Percentiles rank a stretch among this genome's conserved stretches.
Evolutionary conservation across 2,329 filamentous ascomycete species (phyloP).

Genomic region (Leptodontidium sp.): DNA sequence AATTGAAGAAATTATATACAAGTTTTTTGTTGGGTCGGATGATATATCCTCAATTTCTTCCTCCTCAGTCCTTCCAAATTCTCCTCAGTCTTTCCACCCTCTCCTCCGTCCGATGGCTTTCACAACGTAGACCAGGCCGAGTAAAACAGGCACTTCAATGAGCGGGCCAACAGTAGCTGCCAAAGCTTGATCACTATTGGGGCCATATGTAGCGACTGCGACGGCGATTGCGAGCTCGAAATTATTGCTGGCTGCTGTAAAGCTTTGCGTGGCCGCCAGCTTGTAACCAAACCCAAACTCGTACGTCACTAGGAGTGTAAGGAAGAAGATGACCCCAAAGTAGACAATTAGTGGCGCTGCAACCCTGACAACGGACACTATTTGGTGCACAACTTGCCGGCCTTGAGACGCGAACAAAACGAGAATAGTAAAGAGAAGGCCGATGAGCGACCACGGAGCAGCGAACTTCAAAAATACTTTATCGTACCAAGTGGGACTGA

Average conservation of each 20-base stretch:
- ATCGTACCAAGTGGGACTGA: conserved; percentile 70
- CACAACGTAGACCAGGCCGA: conserved; percentile 79
- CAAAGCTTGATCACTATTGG: conserved; percentile 79
- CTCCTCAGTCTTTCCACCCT: no score
- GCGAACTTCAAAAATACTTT: conserved; percentile 72
- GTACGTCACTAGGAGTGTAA: conserved; percentile 68
- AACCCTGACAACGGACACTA: conserved; percentile 83
- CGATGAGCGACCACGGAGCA: conserved; percentile 80
- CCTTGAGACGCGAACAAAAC: conserved; percentile 88
- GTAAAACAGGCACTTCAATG: conserved; percentile 84
- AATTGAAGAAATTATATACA: no score
- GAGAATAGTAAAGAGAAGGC: conserved; percentile 85
- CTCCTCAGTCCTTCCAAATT: no score
- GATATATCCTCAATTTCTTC: no score
- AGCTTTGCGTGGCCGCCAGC: conserved; percentile 78
- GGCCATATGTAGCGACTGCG: conserved; percentile 81
- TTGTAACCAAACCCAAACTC: conserved; percentile 77
- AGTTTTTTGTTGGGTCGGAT: no score
- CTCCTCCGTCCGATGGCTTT: no score
- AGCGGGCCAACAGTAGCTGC: conserved; percentile 85
- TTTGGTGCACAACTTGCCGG: conserved; percentile 78
- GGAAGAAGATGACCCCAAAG: conserved; percentile 77
- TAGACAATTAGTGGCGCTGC: conserved; percentile 84
- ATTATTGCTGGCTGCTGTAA: conserved; percentile 91
- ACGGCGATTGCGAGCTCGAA: conserved; percentile 93